These are phyloP conservation scores for Evernia prunastri DNA, from an alignment of 495 filamentous ascomycete species.

Conservation along the genomic window DNA sequence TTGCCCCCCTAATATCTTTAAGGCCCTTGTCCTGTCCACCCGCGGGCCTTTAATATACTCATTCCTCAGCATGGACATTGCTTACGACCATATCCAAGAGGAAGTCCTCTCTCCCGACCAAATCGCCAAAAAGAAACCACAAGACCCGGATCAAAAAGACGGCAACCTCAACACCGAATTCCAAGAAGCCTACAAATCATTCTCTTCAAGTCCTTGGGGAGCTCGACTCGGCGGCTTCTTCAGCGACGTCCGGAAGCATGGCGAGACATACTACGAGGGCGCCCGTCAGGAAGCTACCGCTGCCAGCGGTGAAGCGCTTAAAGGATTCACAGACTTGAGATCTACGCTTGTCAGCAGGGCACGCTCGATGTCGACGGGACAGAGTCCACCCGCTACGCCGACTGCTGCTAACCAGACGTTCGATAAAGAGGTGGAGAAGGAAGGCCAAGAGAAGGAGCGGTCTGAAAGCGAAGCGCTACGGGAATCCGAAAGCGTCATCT, in stretches of 20 bases:
- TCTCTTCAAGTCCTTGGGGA: conserved; percentile 88
- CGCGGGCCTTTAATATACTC: not conserved
- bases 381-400: conserved; percentile 36
- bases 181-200: conserved; percentile 89
- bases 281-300: conserved; percentile 72
- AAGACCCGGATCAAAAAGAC: conserved; percentile 41
- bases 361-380: conserved; percentile 61
- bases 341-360: conserved; percentile 64
- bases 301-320: conserved; percentile 72
- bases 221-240: conserved; percentile 80
- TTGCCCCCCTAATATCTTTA: not conserved
- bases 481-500: conserved; percentile 70
- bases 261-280: conserved; percentile 78
- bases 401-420: conserved; percentile 27
- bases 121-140: conserved; percentile 38
- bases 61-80: conserved; percentile 67
- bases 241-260: conserved; percentile 83
- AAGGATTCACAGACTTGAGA: conserved; percentile 70
- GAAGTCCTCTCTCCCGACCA: conserved; percentile 61
- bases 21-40: not conserved
- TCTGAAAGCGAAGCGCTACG: conserved; percentile 48
- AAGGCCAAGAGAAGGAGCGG: conserved; percentile 30
- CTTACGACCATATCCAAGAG: conserved; percentile 95
- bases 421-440: conserved; percentile 23
- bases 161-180: conserved; percentile 76